Percentiles rank a stretch among this genome's conserved stretches.
Evolutionary conservation across 805 yeast species (phyloP).

Genomic region (Starmerella scarabaei): DNA sequence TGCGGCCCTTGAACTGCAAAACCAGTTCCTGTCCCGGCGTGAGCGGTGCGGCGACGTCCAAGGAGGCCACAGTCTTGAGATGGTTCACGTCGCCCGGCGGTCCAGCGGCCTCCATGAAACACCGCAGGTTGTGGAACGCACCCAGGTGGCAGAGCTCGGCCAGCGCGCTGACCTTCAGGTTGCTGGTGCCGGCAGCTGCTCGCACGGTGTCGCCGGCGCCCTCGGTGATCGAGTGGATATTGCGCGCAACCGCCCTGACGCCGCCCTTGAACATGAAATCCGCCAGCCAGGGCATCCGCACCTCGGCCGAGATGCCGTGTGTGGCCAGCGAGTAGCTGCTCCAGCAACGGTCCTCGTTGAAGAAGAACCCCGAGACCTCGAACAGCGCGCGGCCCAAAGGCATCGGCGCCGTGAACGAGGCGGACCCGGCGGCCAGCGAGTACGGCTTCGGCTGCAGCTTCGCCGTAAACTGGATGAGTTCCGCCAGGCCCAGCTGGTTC

Average conservation of each 20-base stretch:
- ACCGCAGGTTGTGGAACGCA: conserved; percentile 20
- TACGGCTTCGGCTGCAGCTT: conserved; percentile 17
- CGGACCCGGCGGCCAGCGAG: conserved; percentile 19
- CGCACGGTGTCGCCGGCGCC: conserved; percentile 49
- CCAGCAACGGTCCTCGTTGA: conserved; percentile 43
- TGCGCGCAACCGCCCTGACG: conserved; percentile 44
- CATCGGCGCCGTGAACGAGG: conserved; percentile 13
- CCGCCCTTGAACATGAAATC: conserved; percentile 32
- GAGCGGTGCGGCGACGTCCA: conserved; percentile 14
- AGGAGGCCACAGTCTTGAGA: conserved; percentile 18
- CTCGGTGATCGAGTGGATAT: conserved; percentile 36
- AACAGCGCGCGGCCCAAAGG: conserved; percentile 18
- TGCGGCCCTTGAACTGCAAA: conserved; percentile 13
- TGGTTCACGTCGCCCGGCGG: conserved; percentile 25
- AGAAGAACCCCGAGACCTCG: conserved; percentile 29
- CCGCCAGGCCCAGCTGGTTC: conserved; percentile 21
- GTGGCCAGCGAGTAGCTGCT: conserved; percentile 41
- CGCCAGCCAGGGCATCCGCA: conserved; percentile 28
- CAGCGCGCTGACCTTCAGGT: conserved; percentile 39
- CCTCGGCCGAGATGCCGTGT: conserved; percentile 32
- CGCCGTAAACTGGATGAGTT: conserved; percentile 12
- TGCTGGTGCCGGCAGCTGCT: conserved; percentile 43
- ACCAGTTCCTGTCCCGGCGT: conserved; percentile 17
- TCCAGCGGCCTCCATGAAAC: conserved; percentile 28
- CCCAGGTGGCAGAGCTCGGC: conserved; percentile 27